Evolutionary conservation across 495 filamentous ascomycete species (phyloP).

Genomic region (Glonium stellatum): DNA sequence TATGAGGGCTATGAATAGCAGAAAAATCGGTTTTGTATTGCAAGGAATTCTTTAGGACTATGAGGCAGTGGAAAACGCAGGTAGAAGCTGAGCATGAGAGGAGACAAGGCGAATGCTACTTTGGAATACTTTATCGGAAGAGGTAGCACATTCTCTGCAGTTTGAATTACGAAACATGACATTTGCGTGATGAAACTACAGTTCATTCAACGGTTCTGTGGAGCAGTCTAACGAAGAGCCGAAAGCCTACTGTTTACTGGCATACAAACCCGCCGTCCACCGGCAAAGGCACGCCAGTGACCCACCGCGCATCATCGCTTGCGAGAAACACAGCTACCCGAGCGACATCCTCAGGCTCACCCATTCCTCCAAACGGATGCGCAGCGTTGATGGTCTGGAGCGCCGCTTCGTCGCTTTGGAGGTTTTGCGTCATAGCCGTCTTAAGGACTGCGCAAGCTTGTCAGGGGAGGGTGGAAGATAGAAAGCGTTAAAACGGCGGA

Average conservation of each 20-base stretch:
- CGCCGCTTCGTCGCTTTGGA: background rate
- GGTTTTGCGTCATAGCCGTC: conserved; percentile 9
- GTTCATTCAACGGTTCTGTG: too few relatives aligned
- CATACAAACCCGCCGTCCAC: conserved; percentile 25
- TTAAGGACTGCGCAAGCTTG: background rate
- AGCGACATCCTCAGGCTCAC: conserved; percentile 24
- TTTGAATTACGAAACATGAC: too few relatives aligned
- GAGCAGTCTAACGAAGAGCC: background rate
- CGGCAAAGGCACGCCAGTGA: conserved; percentile 17
- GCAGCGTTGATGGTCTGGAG: conserved; percentile 3
- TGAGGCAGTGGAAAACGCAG: too few relatives aligned
- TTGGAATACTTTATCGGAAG: too few relatives aligned
- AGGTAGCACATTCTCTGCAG: too few relatives aligned
- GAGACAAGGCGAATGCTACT: too few relatives aligned
- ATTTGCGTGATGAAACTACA: too few relatives aligned
- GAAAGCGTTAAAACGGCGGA: background rate
- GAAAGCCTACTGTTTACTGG: background rate
- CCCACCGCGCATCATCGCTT: conserved; percentile 21
- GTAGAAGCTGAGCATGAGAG: too few relatives aligned
- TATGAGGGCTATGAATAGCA: too few relatives aligned
- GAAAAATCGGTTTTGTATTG: too few relatives aligned
- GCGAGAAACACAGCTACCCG: conserved; percentile 24
- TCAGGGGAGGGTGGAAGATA: background rate
- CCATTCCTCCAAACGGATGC: conserved; percentile 17
- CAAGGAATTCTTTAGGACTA: too few relatives aligned